phyloP scores from a whole-genome alignment of 2,329 filamentous ascomycete genomes.

The Alternaria ventricosa region DNA sequence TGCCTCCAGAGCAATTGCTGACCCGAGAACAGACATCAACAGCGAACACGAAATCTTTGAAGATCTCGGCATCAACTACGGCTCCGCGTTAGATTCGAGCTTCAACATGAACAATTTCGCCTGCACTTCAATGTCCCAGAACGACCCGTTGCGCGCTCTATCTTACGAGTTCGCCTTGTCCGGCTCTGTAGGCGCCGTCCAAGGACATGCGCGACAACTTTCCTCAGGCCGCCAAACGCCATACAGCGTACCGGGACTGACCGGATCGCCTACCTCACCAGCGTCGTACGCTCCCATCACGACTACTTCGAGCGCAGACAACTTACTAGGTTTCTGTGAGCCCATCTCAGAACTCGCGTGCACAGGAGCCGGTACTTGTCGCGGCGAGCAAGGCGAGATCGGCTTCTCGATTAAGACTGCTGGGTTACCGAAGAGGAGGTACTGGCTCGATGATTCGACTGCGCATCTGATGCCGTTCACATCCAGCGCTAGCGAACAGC shows the following conservation, averaged over 20 bases:
- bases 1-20: not conserved
- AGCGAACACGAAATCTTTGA: slow-evolving; percentile 39
- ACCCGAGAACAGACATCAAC: slow-evolving; percentile 10
- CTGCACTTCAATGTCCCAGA: slow-evolving; percentile 8
- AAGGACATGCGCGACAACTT: slow-evolving; percentile 16
- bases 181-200: slow-evolving; percentile 26
- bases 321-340: slow-evolving; percentile 15
- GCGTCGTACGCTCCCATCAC: slow-evolving; percentile 16
- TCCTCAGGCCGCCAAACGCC: slow-evolving; percentile 23
- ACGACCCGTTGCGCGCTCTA: slow-evolving; percentile 20
- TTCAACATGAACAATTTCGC: slow-evolving; percentile 40
- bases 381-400: slow-evolving; percentile 33
- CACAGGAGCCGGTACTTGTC: slow-evolving; percentile 19
- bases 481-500: not conserved
- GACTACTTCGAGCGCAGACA: slow-evolving; percentile 12
- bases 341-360: slow-evolving; percentile 31
- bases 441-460: slow-evolving; percentile 12
- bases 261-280: slow-evolving; percentile 24
- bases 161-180: slow-evolving; percentile 37
- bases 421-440: slow-evolving; percentile 11
- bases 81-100: slow-evolving; percentile 34
- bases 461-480: slow-evolving; percentile 6
- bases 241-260: slow-evolving; percentile 22
- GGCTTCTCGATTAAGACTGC: slow-evolving; percentile 16
- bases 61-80: slow-evolving; percentile 39